These are phyloP conservation scores for Paradendryphiella salina DNA, from an alignment of 2,329 filamentous ascomycete genomes.

Conservation along the genomic window DNA sequence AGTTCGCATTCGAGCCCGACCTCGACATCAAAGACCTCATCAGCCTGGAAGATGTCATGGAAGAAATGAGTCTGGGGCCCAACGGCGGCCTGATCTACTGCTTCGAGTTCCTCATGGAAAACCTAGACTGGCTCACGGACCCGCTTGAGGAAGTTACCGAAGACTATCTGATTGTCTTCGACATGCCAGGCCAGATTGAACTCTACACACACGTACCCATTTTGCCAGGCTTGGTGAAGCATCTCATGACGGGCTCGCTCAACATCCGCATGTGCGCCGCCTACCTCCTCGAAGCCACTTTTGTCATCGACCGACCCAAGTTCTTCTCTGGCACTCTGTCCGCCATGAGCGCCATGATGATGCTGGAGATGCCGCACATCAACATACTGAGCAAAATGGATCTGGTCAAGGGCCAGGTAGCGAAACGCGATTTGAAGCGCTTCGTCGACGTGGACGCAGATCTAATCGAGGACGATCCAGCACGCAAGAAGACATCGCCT, in stretches of 20 bases:
- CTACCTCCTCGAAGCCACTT: conserved; percentile 93
- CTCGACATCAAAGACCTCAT: conserved; percentile 96
- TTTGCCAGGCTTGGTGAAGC: conserved; percentile 79
- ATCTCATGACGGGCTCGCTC: conserved; percentile 77
- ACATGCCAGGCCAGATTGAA: conserved; percentile 99
- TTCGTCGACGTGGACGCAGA: conserved; percentile 86
- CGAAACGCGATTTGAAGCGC: conserved; percentile 83
- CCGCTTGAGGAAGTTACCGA: conserved; percentile 84
- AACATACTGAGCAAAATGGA: conserved; percentile 99
- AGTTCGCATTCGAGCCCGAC: conserved; percentile 88
- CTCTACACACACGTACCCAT: conserved; percentile 97
- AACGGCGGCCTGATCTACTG: conserved; percentile 95
- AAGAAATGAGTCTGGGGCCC: conserved; percentile 85
- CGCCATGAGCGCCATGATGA: conserved; percentile 98
- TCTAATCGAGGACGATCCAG: conserved; percentile 78
- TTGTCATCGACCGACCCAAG: conserved; percentile 92
- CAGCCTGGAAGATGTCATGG: conserved; percentile 93
- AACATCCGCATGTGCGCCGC: conserved; percentile 91
- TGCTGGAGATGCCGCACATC: conserved; percentile 95
- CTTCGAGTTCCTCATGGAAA: conserved; percentile 93
- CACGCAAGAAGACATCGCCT: conserved; percentile 46
- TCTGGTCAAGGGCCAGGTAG: conserved; percentile 84
- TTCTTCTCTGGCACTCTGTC: conserved; percentile 95
- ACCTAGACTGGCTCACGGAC: conserved; percentile 87
- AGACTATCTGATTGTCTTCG: conserved; percentile 95